A percentile compares a stretch with the other conserved stretches of the same genome.
phyloP scores from a whole-genome alignment of 2,329 filamentous ascomycete genomes.

The Botrytis medusae region DNA sequence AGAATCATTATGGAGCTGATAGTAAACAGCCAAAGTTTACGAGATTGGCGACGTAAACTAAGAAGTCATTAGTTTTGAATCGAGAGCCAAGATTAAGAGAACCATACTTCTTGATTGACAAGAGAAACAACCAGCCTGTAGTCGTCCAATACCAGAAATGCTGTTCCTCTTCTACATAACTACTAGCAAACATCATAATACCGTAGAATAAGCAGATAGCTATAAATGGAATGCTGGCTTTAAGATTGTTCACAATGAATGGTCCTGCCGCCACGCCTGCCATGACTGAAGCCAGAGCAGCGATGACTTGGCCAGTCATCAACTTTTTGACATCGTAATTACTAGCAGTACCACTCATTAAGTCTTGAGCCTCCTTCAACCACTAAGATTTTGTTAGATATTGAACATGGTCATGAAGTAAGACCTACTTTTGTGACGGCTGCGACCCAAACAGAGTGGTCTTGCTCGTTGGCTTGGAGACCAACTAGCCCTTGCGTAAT shows the following conservation, averaged over 20 bases:
- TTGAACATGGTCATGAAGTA: background rate
- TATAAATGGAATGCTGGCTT: constrained; percentile 46
- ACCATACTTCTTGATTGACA: constrained; percentile 48
- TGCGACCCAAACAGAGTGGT: constrained; percentile 45
- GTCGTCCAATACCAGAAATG: constrained; percentile 97
- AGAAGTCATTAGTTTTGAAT: constrained; percentile 18
- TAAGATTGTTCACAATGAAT: constrained; percentile 43
- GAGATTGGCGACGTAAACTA: constrained; percentile 31
- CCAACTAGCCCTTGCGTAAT: constrained; percentile 37
- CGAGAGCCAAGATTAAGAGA: background rate
- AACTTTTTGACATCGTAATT: constrained; percentile 79
- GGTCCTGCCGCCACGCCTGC: constrained; percentile 42
- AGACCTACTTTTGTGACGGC: constrained; percentile 46
- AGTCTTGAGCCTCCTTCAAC: constrained; percentile 56
- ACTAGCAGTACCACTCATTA: constrained; percentile 87
- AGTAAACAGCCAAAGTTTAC: constrained; percentile 24
- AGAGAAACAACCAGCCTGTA: constrained; percentile 64
- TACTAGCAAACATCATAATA: constrained; percentile 95
- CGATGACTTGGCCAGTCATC: constrained; percentile 46
- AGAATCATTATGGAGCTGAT: constrained; percentile 50
- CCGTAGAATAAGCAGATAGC: constrained; percentile 64
- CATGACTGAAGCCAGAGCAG: constrained; percentile 40
- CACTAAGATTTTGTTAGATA: constrained; percentile 39
- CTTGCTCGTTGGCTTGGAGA: constrained; percentile 28
- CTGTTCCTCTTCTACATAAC: constrained; percentile 97